Percentiles rank a stretch among this genome's conserved stretches.
phyloP scores from a whole-genome alignment of 176 grass and related monocot genomes.

The Rhynchospora pubera region DNA sequence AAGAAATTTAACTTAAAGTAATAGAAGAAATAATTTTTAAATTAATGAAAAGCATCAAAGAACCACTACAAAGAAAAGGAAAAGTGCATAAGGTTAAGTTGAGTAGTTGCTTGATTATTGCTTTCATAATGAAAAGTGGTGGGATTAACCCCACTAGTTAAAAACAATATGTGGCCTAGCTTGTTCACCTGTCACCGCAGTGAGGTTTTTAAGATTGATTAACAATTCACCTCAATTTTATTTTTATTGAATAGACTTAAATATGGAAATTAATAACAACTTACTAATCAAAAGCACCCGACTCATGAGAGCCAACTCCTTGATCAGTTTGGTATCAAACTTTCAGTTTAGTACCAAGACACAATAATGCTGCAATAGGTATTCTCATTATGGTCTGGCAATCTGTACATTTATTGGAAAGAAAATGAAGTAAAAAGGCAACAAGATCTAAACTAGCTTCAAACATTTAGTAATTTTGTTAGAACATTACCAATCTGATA shows the following conservation, averaged over 20 bases:
- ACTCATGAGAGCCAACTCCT: too few species aligned
- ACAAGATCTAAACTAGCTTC: background rate
- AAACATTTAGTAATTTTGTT: background rate
- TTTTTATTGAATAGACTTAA: background rate
- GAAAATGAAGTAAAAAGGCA: too few species aligned
- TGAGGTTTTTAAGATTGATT: background rate
- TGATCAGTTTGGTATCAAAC: too few species aligned
- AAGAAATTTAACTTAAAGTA: background rate
- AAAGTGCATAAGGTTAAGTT: too few species aligned
- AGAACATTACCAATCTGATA: background rate
- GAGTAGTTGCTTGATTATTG: background rate
- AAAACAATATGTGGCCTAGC: too few species aligned
- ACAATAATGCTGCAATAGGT: too few species aligned
- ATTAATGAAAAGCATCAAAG: background rate
- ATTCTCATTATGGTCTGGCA: too few species aligned
- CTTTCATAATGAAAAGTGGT: background rate
- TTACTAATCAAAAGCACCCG: too few species aligned
- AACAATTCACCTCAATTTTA: background rate
- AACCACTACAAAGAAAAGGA: background rate
- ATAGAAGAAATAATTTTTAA: background rate
- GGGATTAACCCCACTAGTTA: background rate
- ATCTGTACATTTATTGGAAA: too few species aligned
- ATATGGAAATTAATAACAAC: background rate
- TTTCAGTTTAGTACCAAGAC: too few species aligned
- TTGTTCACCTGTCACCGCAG: too few species aligned